Conservation (phyloP, 495 filamentous ascomycete species). For the Hypoxylon rickii region DNA sequence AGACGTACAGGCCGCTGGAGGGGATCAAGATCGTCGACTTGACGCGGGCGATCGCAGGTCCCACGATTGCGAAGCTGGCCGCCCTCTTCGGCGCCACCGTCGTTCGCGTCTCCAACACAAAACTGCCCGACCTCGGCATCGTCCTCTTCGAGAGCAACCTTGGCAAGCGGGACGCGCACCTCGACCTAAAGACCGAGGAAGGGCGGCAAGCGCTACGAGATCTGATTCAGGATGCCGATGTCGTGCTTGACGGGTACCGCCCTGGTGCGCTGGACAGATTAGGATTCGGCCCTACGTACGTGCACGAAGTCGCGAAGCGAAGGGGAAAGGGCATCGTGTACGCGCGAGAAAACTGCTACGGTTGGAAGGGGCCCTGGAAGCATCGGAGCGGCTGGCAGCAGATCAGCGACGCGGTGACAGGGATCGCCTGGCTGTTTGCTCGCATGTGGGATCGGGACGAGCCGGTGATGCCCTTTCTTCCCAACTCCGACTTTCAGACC, state of each 20-base stretch:
- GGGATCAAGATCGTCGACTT: constrained; percentile 65
- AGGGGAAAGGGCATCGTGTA: constrained; percentile 54
- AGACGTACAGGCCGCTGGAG: constrained; percentile 52
- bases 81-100: constrained; percentile 66
- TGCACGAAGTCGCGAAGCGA: constrained; percentile 55
- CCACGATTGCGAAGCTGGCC: constrained; percentile 55
- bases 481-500: constrained; percentile 66
- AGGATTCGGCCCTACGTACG: constrained; percentile 53
- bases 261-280: constrained; percentile 55
- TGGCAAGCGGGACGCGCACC: constrained; percentile 60
- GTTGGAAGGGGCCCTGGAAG: constrained; percentile 58
- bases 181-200: constrained; percentile 53
- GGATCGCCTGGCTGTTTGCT: constrained; percentile 62
- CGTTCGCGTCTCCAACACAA: constrained; percentile 60
- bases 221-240: constrained; percentile 58
- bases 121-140: constrained; percentile 52
- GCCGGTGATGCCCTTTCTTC: constrained; percentile 66
- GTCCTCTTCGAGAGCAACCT: constrained; percentile 59
- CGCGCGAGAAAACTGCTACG: constrained; percentile 62
- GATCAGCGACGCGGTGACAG: constrained; percentile 56
- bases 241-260: constrained; percentile 63
- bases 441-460: constrained; percentile 60
- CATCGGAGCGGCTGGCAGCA: constrained; percentile 61
- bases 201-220: constrained; percentile 47
- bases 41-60: constrained; percentile 65